phyloP scores from a whole-genome alignment of 139 green algal species.

The Ettlia oleoabundans region DNA sequence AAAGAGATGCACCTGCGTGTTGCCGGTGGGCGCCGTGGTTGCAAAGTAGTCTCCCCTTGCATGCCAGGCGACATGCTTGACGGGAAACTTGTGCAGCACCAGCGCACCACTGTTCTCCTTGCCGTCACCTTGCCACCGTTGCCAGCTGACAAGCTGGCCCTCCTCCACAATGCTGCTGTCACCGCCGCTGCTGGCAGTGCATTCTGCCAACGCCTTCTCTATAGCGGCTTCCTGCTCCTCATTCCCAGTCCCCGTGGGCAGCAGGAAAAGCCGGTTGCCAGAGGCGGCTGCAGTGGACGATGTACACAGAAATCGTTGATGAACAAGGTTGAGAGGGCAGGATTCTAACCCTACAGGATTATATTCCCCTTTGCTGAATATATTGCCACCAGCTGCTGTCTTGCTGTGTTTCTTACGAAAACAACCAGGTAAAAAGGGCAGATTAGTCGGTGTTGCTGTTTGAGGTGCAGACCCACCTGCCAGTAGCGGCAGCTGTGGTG shows the following conservation, averaged over 20 bases:
- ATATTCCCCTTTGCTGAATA: too few relatives aligned
- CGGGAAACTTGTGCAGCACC: constrained; percentile 50
- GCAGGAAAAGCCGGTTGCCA: constrained; percentile 66
- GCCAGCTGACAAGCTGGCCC: constrained; percentile 36
- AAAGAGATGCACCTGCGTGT: constrained; percentile 67
- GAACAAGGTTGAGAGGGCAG: not conserved
- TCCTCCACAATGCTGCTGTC: constrained; percentile 5
- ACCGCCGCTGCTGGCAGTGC: constrained; percentile 11
- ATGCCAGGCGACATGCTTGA: constrained; percentile 87
- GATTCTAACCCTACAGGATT: too few relatives aligned
- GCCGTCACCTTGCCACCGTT: constrained; percentile 18
- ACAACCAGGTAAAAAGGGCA: too few relatives aligned
- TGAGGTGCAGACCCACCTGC: too few relatives aligned
- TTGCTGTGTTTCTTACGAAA: too few relatives aligned
- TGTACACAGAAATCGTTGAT: not conserved
- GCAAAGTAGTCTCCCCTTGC: constrained; percentile 93
- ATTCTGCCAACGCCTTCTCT: constrained; percentile 14
- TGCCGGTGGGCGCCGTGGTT: constrained; percentile 77
- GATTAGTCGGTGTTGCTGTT: too few relatives aligned
- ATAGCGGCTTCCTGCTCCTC: constrained; percentile 34
- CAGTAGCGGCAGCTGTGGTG: constrained; percentile 46
- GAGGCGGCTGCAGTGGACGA: constrained; percentile 26
- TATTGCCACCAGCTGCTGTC: too few relatives aligned
- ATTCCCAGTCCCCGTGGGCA: constrained; percentile 44
- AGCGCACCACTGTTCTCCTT: constrained; percentile 41